Percentiles rank a stretch among this genome's conserved stretches.
Conservation (phyloP, 2,329 filamentous ascomycete genomes). For the Cyphellophora attinorum region DNA sequence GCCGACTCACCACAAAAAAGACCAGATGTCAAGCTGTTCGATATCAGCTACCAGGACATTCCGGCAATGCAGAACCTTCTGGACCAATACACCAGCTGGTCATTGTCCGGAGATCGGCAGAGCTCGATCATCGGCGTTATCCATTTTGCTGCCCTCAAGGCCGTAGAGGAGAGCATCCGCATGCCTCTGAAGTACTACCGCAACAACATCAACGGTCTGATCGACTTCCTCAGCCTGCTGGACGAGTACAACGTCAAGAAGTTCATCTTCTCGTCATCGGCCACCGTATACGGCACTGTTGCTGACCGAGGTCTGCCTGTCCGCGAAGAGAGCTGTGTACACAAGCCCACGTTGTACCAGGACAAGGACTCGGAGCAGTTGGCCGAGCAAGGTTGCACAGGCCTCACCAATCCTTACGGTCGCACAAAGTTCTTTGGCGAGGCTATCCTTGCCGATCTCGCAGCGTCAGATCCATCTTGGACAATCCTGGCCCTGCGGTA, state of each 20-base stretch:
- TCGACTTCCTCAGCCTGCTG: conserved; percentile 49
- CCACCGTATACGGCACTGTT: conserved; percentile 54
- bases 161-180: conserved; percentile 53
- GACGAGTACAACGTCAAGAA: conserved; percentile 53
- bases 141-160: conserved; percentile 60
- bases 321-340: conserved; percentile 48
- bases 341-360: conserved; percentile 36
- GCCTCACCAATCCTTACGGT: conserved; percentile 57
- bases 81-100: conserved; percentile 30
- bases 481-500: conserved; percentile 55
- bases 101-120: conserved; percentile 19
- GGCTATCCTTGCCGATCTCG: conserved; percentile 54
- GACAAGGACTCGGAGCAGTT: conserved; percentile 31
- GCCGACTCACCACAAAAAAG: conserved; percentile 24
- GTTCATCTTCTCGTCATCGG: conserved; percentile 59
- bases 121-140: conserved; percentile 55
- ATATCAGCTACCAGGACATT: conserved; percentile 39
- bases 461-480: conserved; percentile 51
- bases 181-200: conserved; percentile 55
- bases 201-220: conserved; percentile 57
- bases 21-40: conserved; percentile 36
- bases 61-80: conserved; percentile 33
- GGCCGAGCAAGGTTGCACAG: conserved; percentile 40
- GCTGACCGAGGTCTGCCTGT: conserved; percentile 42
- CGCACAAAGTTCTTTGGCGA: conserved; percentile 60